Percentiles rank a stretch among this genome's conserved stretches.
Conservation (phyloP, 164 flowering plant genomes). For the Litsea cubeba region DNA sequence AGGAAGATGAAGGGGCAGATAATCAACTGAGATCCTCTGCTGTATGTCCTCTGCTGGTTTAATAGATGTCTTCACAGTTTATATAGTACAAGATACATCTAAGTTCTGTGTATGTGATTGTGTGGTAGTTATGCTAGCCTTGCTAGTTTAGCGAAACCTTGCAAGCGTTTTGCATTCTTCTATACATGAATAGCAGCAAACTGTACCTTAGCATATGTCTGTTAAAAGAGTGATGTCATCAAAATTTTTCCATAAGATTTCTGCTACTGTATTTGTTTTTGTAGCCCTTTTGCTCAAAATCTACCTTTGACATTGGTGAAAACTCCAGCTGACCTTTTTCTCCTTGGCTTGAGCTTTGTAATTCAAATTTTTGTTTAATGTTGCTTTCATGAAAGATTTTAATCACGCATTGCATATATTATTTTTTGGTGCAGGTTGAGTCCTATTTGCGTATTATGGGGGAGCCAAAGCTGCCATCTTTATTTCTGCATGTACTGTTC, state of each 20-base stretch:
- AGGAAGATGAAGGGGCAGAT: slow-evolving; percentile 85
- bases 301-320: not conserved
- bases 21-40: slow-evolving; percentile 94
- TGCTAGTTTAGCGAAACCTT: not conserved
- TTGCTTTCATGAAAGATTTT: not conserved
- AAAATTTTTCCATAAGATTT: not conserved
- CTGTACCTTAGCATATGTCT: not conserved
- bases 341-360: not conserved
- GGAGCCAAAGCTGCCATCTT: slow-evolving; percentile 94
- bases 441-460: slow-evolving; percentile 82
- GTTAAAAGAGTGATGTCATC: not conserved
- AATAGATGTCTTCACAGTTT: not conserved
- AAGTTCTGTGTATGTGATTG: not conserved
- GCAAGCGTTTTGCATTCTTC: not conserved
- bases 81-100: not conserved
- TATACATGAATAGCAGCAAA: not conserved
- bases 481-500: slow-evolving; percentile 74
- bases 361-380: not conserved
- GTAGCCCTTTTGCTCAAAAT: not conserved
- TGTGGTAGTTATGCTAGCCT: not conserved
- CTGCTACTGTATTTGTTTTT: not conserved
- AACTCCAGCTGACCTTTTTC: not conserved
- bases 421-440: slow-evolving; percentile 61
- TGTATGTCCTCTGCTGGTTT: slow-evolving; percentile 47
- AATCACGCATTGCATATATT: too few species aligned